Conservation (phyloP, 2,329 filamentous ascomycete species). For the Gliomastix tumulicola region DNA sequence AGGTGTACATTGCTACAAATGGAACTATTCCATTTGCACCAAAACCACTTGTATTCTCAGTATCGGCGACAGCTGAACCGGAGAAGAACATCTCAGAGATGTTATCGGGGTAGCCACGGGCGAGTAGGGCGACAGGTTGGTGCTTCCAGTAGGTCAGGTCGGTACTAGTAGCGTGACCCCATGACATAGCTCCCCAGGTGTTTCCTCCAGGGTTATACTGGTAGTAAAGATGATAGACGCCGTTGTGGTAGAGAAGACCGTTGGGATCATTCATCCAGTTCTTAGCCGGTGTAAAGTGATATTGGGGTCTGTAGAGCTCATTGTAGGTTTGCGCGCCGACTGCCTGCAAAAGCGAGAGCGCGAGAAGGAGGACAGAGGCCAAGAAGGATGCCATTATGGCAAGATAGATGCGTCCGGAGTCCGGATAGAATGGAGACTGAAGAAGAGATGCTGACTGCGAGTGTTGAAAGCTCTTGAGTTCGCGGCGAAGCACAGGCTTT, state of each 20-base stretch:
- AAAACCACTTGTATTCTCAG: conserved; percentile 3
- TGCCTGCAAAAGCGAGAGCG: neutral
- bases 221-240: conserved; percentile 3
- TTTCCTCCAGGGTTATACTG: conserved; percentile 5
- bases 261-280: conserved; percentile 6
- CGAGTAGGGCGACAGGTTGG: conserved; percentile 2
- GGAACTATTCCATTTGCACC: neutral
- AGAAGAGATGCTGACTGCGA: neutral
- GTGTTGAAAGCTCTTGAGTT: neutral
- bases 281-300: conserved; percentile 2
- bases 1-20: conserved; percentile 3
- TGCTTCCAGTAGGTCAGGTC: conserved; percentile 4
- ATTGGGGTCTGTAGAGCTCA: conserved; percentile 3
- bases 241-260: conserved; percentile 3
- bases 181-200: conserved; percentile 2
- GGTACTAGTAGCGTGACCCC: conserved; percentile 3
- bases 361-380: neutral
- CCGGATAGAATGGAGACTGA: neutral
- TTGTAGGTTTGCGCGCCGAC: conserved; percentile 3
- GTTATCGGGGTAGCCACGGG: conserved; percentile 1
- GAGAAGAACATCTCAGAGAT: conserved; percentile 4
- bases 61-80: conserved; percentile 2
- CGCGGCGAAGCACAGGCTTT: neutral
- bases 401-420: neutral
- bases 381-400: neutral